Evolutionary conservation across 169 alveolate species (phyloP).

Genomic region (Toxoplasma gondii): DNA sequence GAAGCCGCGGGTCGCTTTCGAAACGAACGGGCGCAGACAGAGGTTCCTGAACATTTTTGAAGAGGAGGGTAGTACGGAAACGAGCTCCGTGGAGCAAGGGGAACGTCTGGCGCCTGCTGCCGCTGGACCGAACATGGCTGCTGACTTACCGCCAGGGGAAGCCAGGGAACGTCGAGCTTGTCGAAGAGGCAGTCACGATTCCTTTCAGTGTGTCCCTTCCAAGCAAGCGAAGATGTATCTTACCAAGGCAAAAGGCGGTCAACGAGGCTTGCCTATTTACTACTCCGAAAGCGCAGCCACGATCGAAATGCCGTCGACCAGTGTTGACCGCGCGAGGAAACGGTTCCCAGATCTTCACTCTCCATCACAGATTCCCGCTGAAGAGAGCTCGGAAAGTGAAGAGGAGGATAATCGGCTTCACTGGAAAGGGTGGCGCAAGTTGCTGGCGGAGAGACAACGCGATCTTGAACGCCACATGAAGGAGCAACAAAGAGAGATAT

Average conservation of each 20-base stretch:
- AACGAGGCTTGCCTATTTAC: neutral
- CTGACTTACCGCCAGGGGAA: neutral
- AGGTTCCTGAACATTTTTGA: conserved; percentile 14
- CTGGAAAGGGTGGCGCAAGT: conserved; percentile 46
- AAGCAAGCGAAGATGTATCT: neutral
- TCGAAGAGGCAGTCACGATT: conserved; percentile 12
- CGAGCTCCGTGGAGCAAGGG: conserved; percentile 20
- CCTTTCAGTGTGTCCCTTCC: neutral
- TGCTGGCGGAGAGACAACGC: conserved; percentile 38
- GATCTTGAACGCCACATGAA: conserved; percentile 41
- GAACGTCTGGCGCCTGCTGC: neutral
- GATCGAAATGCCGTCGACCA: neutral
- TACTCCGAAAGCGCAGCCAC: conserved; percentile 27
- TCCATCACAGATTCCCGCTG: neutral
- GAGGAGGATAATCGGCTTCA: neutral
- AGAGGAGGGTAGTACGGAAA: neutral
- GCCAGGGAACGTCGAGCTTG: neutral
- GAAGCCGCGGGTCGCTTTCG: neutral
- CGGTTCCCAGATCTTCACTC: neutral
- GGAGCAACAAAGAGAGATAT: neutral
- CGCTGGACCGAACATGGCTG: neutral
- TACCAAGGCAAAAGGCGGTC: neutral
- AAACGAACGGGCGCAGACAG: neutral
- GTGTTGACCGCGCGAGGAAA: neutral
- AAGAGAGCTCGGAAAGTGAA: neutral